Percentiles rank a stretch among this genome's conserved stretches.
Evolutionary conservation across 2,329 filamentous ascomycete genomes (phyloP).

Genomic region (Anisogramma anomala): DNA sequence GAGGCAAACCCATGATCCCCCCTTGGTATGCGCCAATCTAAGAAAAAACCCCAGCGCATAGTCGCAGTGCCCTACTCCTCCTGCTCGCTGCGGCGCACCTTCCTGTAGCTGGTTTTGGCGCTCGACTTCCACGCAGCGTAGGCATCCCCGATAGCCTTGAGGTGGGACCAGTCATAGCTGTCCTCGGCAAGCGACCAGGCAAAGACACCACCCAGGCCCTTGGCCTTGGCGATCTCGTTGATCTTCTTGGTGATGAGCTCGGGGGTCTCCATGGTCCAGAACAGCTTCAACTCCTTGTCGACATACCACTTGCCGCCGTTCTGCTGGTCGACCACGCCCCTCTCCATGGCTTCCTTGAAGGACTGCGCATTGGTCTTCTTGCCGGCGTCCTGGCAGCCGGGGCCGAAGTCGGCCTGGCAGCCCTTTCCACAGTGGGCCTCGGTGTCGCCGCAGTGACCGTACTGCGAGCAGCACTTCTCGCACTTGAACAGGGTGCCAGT

Average conservation of each 20-base stretch:
- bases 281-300: conserved; percentile 32
- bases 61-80: no score
- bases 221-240: conserved; percentile 28
- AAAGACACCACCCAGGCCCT: conserved; percentile 38
- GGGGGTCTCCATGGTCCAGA: conserved; percentile 46
- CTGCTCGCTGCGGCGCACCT: not conserved
- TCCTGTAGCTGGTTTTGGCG: conserved; percentile 1
- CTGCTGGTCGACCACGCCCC: conserved; percentile 31
- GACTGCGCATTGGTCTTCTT: conserved; percentile 18
- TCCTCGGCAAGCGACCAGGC: conserved; percentile 44
- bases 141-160: conserved; percentile 30
- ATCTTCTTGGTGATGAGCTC: conserved; percentile 38
- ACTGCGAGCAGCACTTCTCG: conserved; percentile 9
- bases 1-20: no score
- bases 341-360: conserved; percentile 30
- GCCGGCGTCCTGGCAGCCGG: conserved; percentile 7
- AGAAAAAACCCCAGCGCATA: no score
- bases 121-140: conserved; percentile 13
- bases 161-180: conserved; percentile 29
- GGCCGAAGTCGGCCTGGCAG: conserved; percentile 18
- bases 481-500: conserved; percentile 8
- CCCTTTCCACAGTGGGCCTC: conserved; percentile 15
- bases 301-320: conserved; percentile 46
- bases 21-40: no score
- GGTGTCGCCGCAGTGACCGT: conserved; percentile 12